Evolutionary conservation across 805 yeast genomes (phyloP).

Genomic region (Cyberlindnera maclurae): DNA sequence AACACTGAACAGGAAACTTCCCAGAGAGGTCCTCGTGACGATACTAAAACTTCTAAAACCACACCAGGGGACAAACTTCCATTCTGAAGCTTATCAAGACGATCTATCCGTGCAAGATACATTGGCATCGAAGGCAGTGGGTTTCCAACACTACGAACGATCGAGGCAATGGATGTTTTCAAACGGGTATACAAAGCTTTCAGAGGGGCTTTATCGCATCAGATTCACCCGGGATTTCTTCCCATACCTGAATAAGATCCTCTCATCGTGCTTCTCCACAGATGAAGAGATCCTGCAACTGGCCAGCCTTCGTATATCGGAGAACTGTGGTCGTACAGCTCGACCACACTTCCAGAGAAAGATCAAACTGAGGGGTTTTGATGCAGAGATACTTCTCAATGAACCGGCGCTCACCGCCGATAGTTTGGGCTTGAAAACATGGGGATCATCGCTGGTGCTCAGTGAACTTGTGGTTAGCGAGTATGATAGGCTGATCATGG

Average conservation of each 20-base stretch:
- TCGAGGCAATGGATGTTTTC: constrained; percentile 39
- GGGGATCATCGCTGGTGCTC: constrained; percentile 86
- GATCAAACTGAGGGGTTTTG: constrained; percentile 39
- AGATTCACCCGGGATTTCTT: constrained; percentile 32
- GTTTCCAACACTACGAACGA: constrained; percentile 16
- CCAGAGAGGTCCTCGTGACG: constrained; percentile 35
- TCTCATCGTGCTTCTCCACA: constrained; percentile 26
- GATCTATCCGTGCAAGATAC: constrained; percentile 13
- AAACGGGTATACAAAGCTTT: constrained; percentile 29
- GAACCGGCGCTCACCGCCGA: constrained; percentile 89
- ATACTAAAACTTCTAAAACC: constrained; percentile 44
- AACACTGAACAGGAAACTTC: constrained; percentile 36
- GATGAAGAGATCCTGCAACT: constrained; percentile 39
- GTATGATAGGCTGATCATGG: constrained; percentile 17
- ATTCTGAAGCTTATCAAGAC: constrained; percentile 7
- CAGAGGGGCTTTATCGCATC: constrained; percentile 25
- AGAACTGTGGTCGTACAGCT: constrained; percentile 80
- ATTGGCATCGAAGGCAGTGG: constrained; percentile 30
- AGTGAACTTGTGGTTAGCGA: constrained; percentile 44
- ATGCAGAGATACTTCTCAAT: constrained; percentile 31
- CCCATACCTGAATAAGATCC: constrained; percentile 40
- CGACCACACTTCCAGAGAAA: constrained; percentile 62
- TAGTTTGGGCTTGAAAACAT: constrained; percentile 84
- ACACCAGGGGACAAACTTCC: constrained; percentile 45
- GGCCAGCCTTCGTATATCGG: constrained; percentile 64